Percentiles rank a stretch among this genome's conserved stretches.
Evolutionary conservation across 192 early-diverging fungal genomes (phyloP).

Genomic region (Coemansia sp.): DNA sequence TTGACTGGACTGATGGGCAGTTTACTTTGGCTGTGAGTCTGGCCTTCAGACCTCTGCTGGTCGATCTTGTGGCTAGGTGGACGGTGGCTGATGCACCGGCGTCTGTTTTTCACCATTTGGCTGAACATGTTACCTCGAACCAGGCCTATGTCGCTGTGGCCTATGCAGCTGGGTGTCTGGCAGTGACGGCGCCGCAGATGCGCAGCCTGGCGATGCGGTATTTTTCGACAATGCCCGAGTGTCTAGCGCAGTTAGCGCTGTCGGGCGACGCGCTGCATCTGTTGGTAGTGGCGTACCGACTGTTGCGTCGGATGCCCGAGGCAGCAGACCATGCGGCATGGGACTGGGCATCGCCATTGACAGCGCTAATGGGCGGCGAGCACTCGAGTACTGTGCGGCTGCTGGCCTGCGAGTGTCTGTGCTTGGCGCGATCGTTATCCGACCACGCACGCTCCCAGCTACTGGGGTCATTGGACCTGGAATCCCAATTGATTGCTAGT

Average conservation of each 20-base stretch:
- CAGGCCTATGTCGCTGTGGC: conserved; percentile 47
- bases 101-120: conserved; percentile 24
- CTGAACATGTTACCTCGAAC: neutral
- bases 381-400: conserved; percentile 8
- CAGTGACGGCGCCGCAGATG: conserved; percentile 71
- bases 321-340: conserved; percentile 16
- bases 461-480: neutral
- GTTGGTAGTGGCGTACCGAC: conserved; percentile 50
- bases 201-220: conserved; percentile 55
- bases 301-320: conserved; percentile 56
- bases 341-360: conserved; percentile 37
- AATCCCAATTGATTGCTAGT: conserved; percentile 3
- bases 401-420: conserved; percentile 40
- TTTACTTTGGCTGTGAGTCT: conserved; percentile 25
- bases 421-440: conserved; percentile 17
- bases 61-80: conserved; percentile 84
- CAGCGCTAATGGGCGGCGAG: conserved; percentile 23
- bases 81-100: conserved; percentile 48
- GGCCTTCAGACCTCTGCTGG: conserved; percentile 69
- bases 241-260: conserved; percentile 18
- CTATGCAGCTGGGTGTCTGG: conserved; percentile 59
- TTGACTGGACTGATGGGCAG: conserved; percentile 35
- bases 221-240: conserved; percentile 13
- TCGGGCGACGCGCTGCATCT: neutral
- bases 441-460: conserved; percentile 30